Evolutionary conservation across 495 filamentous ascomycete species (phyloP).

Genomic region (Paragyromitra xinjiangensis): DNA sequence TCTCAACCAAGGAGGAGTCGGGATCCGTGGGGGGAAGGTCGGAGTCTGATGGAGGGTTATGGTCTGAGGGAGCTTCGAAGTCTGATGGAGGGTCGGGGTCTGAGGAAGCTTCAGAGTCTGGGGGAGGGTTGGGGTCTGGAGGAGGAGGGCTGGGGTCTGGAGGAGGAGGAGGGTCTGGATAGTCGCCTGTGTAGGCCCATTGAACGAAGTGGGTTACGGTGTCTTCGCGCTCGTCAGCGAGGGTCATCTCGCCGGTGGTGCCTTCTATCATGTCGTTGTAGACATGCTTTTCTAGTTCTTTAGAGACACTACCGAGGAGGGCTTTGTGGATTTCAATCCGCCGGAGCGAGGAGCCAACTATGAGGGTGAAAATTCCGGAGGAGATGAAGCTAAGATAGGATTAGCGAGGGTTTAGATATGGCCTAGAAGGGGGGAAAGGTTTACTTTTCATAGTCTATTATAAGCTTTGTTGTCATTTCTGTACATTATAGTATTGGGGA

Average conservation of each 20-base stretch:
- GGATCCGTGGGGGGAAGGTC: not conserved
- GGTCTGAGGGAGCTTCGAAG: too few relatives aligned
- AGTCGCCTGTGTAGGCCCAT: slow-evolving; percentile 47
- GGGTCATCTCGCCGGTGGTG: slow-evolving; percentile 6
- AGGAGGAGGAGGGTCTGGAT: not conserved
- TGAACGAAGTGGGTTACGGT: slow-evolving; percentile 36
- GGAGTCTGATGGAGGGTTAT: too few relatives aligned
- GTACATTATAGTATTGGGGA: not conserved
- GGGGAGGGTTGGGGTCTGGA: not conserved
- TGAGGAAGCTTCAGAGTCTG: too few relatives aligned
- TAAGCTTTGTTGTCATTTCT: not conserved
- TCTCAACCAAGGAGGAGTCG: not conserved
- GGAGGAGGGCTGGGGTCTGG: too few relatives aligned
- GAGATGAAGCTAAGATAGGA: slow-evolving; percentile 32
- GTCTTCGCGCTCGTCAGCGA: slow-evolving; percentile 26
- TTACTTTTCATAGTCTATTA: not conserved
- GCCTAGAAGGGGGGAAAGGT: not conserved
- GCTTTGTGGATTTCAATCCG: slow-evolving; percentile 42
- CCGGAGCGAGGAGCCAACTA: slow-evolving; percentile 7
- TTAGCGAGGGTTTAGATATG: slow-evolving; percentile 1
- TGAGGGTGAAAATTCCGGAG: slow-evolving; percentile 37
- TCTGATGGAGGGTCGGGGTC: too few relatives aligned
- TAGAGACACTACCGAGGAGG: slow-evolving; percentile 30
- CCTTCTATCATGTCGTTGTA: slow-evolving; percentile 46
- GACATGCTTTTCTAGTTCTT: slow-evolving; percentile 33